Base-by-base conservation (phyloP, 139 green algal species). In the Coccomyxa sp. region DNA sequence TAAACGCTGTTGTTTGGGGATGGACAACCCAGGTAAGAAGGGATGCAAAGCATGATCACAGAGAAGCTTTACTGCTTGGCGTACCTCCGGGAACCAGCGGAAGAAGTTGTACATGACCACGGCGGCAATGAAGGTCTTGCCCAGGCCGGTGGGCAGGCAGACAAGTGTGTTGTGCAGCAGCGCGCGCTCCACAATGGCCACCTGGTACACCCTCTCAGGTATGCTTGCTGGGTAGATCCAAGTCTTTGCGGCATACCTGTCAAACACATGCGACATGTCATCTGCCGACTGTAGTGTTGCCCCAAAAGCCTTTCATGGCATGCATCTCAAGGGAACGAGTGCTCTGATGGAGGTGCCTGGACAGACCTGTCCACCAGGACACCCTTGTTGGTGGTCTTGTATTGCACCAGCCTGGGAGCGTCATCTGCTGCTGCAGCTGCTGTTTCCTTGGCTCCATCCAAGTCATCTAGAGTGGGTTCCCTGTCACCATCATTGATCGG, bases 41-140 rank as follows among this genome's bases (percentile, higher is more conserved):
- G 38, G 38, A 51, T 51, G 38, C 38, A 51, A 51, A 51, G 3
- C 38, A 51, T 51, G 38, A 51, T 7, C 38, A 51, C 38, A 3
- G 7, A 51, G 38, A 51, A 7, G 3, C 38, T 51, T 51, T 7
- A 51, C 3, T 51, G 38, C 38, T 51, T 7, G 38, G 30, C 79
- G 67, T 28, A 93, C 92, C 81, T 93, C 76, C 1, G 95, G 95
- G 79, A 98, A 98, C 95, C 95, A 98, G 58, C 95, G 89, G 81
- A 91, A 94, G 85, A 95, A 98, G 88, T 99, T 99, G 91, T 93
- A 88, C 94, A 96, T 97, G 45, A 97, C 94, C 21, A 98, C 97
- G 13, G 96, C 95, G 18, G 96, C 97, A 31, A 99, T 96, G 17
- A 98, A 89, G 23, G 97, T 99, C 92, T 99, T 99, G 79, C 97